Evolutionary conservation across 2,329 filamentous ascomycete species (phyloP).

Genomic region (Hortaea werneckii): DNA sequence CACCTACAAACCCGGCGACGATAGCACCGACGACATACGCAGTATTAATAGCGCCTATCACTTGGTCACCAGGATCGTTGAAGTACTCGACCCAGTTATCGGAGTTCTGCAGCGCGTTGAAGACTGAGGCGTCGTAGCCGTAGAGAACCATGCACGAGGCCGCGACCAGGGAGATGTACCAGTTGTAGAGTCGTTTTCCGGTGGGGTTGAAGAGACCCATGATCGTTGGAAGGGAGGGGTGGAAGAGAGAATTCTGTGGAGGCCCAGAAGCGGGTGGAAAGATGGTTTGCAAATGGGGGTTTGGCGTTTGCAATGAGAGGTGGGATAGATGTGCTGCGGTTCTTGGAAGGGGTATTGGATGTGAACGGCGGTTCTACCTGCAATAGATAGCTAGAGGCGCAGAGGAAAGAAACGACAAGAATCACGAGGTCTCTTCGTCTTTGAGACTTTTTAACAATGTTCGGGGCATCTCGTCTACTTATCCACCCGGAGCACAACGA

Average conservation of each 20-base stretch:
- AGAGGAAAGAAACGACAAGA: too few species aligned
- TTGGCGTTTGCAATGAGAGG: too few species aligned
- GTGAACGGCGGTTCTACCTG: too few species aligned
- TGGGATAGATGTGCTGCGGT: too few species aligned
- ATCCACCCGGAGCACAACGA: too few species aligned
- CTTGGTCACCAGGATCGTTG: slow-evolving; percentile 37
- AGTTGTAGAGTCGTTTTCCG: slow-evolving; percentile 36
- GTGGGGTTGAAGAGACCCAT: background rate
- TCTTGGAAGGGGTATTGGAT: too few species aligned
- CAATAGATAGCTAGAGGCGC: too few species aligned
- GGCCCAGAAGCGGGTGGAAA: too few species aligned
- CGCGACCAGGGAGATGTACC: slow-evolving; percentile 59
- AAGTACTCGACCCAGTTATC: slow-evolving; percentile 58
- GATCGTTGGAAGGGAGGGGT: background rate
- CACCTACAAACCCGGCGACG: slow-evolving; percentile 48
- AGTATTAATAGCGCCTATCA: slow-evolving; percentile 53
- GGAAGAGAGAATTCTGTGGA: background rate
- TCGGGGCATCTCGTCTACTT: too few species aligned
- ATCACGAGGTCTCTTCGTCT: too few species aligned
- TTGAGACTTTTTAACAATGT: too few species aligned
- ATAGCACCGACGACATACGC: slow-evolving; percentile 63
- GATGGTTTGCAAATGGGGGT: too few species aligned
- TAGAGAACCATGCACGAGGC: slow-evolving; percentile 67
- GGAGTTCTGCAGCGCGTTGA: slow-evolving; percentile 61
- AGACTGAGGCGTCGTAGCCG: slow-evolving; percentile 64